phyloP scores from a whole-genome alignment of 305 asterid genomes.

The Lippia alba region DNA sequence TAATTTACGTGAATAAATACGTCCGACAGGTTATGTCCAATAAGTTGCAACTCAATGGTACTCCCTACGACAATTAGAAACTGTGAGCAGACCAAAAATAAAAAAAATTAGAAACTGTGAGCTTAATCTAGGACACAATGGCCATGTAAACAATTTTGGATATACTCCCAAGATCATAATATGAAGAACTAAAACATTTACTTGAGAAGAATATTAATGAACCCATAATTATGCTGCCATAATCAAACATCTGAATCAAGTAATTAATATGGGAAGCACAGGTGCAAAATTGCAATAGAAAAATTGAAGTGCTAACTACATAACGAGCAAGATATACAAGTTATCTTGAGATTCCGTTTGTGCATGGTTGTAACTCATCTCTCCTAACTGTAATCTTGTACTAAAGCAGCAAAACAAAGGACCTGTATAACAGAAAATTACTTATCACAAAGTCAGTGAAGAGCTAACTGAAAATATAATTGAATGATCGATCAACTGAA shows the following conservation, averaged over 20 bases:
- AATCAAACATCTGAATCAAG: conserved; percentile 28
- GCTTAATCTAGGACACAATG: too few relatives aligned
- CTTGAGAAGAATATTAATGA: neutral
- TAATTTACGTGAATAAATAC: too few relatives aligned
- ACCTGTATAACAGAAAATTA: conserved; percentile 29
- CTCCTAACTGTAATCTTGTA: conserved; percentile 11
- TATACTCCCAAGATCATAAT: conserved; percentile 10
- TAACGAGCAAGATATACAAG: conserved; percentile 12
- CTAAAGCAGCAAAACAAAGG: conserved; percentile 27
- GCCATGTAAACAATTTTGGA: neutral
- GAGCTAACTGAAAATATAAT: conserved; percentile 16
- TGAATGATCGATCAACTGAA: neutral
- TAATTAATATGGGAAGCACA: conserved; percentile 24
- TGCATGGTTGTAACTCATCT: conserved; percentile 18
- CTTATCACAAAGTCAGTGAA: conserved; percentile 10
- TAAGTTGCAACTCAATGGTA: too few relatives aligned
- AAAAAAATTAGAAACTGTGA: too few relatives aligned
- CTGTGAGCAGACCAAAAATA: too few relatives aligned
- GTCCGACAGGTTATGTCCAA: too few relatives aligned
- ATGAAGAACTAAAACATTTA: conserved; percentile 16
- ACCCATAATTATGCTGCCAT: conserved; percentile 9
- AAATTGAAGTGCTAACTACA: conserved; percentile 13
- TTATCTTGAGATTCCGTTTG: conserved; percentile 23
- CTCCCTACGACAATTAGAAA: too few relatives aligned
- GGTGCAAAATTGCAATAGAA: conserved; percentile 29